Base-by-base conservation (phyloP, 768 basidiomycete genomes). In the Lactarius sanguifluus region DNA sequence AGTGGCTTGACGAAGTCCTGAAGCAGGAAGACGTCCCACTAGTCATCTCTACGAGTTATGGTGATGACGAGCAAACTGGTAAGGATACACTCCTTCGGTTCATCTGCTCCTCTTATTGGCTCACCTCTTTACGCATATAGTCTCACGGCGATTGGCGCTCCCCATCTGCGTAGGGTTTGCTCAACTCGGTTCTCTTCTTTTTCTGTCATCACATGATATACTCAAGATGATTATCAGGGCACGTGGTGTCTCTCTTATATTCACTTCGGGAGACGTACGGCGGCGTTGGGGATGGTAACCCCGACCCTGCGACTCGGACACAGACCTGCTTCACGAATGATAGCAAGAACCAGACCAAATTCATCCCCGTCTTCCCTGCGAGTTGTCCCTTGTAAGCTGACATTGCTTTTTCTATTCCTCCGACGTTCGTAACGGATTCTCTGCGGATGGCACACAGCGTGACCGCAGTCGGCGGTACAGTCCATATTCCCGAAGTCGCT, bases 21-120 rank as follows among this genome's bases (percentile, higher is more conserved):
- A 72, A 71, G 20, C 81, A 83, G 30, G 58, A 76, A 6, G 73
- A 79, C 38, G 74, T 81, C 3, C 87, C 89, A 12, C 81, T 83
- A 67, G 78, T 83, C 8, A 89, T 91, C 41, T 88, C 87, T 0
- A 90, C 87, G 0, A 88, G 86, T 68, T 91, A 91, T 71, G 88
- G 83, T 3, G 90, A 91, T 57, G 81, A 84, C 66, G 90, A 91
- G 64, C 88, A 88, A 72, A 86, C 87, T 32, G 83, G 87, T 86
- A 65, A n/a, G 38, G 10, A 12, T 9, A 13, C 3, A 15, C 23
- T 16, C 12, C 12, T 2, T 32, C 1, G 3, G 43, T 10, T 5
- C 15, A 8, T 10, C 4, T 80, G 83, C 57, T 79, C 79, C 10
- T 86, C 84, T 67, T 62, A 69, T 9, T 77, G 5, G 12, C 34